Base-by-base conservation (phyloP, 257 asterid species). In the Linaria vulgaris region DNA sequence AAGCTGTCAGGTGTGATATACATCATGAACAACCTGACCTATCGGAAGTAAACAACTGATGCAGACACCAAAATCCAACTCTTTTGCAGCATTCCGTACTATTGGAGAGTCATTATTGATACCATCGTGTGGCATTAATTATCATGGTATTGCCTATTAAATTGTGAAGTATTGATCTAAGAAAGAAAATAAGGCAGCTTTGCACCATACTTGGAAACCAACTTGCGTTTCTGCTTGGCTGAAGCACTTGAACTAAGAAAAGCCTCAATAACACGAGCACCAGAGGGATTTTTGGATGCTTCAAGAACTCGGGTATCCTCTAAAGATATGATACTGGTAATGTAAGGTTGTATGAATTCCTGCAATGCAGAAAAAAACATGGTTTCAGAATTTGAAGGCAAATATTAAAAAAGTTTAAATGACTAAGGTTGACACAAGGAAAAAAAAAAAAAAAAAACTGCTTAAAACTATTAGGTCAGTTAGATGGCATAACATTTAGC, bases 181-280 rank as follows among this genome's bases (percentile, higher is more conserved):
- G 68, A 46, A 49, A 53, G 58, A 31, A 74, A 19, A 60, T 27
- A 23, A 61, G 72, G 71, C 23, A 45, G 56, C 31, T 55, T 49
- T 19, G 43, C 47, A 51, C 61, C 96, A 59, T 94, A 94, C 99
- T 82, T 94, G 75, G 50, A 65, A 61, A 83, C 75, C 51, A 94
- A 59, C 80, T 80, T 90, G 76, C 89, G 78, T 69, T 87, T 94
- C 58, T 81, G 90, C 81, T 90, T 90, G 31, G 79, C 78, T 2
- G 95, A 78, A 70, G 82, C 81, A 73, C 76, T 79, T 21, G 99
- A 85, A 71, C 56, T 68, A 59, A 94, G 91, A 70, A 94, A 94
- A 61, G 95, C 94, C 80, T 94, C 99, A 52, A 94, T 71, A 68
- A 87, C 96, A 57, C 96, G 94, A 61, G 91, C 79, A 63, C 99